phyloP scores from a whole-genome alignment of 176 grass and related monocot genomes.

The Triticum dicoccoides region DNA sequence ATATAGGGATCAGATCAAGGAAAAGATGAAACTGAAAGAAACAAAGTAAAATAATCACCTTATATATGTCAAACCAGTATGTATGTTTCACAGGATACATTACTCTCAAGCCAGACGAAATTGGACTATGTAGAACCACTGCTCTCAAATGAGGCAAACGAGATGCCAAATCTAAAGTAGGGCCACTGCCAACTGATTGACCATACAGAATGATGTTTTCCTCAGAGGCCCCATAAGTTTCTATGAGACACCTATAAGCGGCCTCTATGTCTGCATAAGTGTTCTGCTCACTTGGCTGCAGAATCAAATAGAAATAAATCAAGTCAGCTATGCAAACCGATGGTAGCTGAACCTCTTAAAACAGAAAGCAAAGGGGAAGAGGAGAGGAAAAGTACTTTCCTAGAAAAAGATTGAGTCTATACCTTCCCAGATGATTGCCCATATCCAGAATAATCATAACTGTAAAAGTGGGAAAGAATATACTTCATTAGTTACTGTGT shows the following conservation, averaged over 20 bases:
- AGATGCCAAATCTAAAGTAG: conserved; percentile 83
- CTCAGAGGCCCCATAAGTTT: conserved; percentile 66
- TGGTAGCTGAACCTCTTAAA: conserved; percentile 8
- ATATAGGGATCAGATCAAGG: conserved; percentile 26
- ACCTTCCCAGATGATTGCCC: conserved; percentile 87
- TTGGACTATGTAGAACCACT: conserved; percentile 92
- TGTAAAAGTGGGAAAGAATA: conserved; percentile 6
- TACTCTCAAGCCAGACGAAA: conserved; percentile 88
- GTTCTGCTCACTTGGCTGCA: conserved; percentile 90
- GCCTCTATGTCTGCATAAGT: conserved; percentile 94
- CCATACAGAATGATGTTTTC: conserved; percentile 89
- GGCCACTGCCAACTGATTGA: conserved; percentile 96
- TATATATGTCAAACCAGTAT: conserved; percentile 99
- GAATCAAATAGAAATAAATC: conserved; percentile 24
- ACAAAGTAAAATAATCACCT: conserved; percentile 50
- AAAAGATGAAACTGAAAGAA: conserved; percentile 1
- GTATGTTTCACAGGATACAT: conserved; percentile 98
- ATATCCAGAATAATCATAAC: conserved; percentile 86
- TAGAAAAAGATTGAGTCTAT: conserved; percentile 34
- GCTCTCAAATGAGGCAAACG: conserved; percentile 68
- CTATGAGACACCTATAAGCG: conserved; percentile 77
- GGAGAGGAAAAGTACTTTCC: conserved; percentile 22
- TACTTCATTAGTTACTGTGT: not conserved
- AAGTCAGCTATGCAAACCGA: conserved; percentile 3
- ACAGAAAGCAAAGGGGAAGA: not conserved